Percentiles rank a stretch among this genome's conserved stretches.
Conservation (phyloP, 495 filamentous ascomycete species). For the Penicillium parvum region DNA sequence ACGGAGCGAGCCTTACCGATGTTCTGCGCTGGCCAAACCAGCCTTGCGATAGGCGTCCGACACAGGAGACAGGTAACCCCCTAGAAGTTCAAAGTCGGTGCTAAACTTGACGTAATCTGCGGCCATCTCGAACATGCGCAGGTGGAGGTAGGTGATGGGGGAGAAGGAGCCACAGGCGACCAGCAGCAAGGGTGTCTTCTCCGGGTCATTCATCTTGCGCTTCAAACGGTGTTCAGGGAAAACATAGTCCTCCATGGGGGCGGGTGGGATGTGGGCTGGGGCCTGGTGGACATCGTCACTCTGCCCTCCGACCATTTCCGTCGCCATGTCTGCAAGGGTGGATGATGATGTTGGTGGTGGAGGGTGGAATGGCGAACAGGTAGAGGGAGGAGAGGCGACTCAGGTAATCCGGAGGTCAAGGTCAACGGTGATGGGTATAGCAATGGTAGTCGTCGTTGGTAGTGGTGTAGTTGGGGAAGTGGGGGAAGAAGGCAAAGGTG, state of each 20-base stretch:
- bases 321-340: constrained; percentile 28
- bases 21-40: constrained; percentile 69
- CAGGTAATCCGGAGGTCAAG: background rate
- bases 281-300: constrained; percentile 29
- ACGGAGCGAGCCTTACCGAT: constrained; percentile 49
- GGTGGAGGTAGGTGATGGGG: constrained; percentile 75
- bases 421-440: background rate
- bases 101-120: constrained; percentile 75
- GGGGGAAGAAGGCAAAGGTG: constrained; percentile 4
- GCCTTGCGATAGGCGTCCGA: constrained; percentile 89
- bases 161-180: constrained; percentile 91
- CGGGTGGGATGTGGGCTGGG: constrained; percentile 18
- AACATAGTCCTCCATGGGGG: constrained; percentile 53
- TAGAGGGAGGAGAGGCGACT: background rate
- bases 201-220: constrained; percentile 59
- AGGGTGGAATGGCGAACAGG: background rate
- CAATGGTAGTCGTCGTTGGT: background rate
- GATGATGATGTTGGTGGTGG: constrained; percentile 3
- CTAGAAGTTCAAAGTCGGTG: constrained; percentile 80
- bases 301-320: constrained; percentile 27
- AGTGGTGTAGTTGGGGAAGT: constrained; percentile 6
- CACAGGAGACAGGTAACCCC: constrained; percentile 75
- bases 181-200: constrained; percentile 73
- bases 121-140: constrained; percentile 94
- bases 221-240: constrained; percentile 71